Percentiles rank a stretch among this genome's conserved stretches.
These are phyloP conservation scores for Talaromyces marneffei DNA, from an alignment of 2,329 filamentous ascomycete species.

Conservation along the genomic window DNA sequence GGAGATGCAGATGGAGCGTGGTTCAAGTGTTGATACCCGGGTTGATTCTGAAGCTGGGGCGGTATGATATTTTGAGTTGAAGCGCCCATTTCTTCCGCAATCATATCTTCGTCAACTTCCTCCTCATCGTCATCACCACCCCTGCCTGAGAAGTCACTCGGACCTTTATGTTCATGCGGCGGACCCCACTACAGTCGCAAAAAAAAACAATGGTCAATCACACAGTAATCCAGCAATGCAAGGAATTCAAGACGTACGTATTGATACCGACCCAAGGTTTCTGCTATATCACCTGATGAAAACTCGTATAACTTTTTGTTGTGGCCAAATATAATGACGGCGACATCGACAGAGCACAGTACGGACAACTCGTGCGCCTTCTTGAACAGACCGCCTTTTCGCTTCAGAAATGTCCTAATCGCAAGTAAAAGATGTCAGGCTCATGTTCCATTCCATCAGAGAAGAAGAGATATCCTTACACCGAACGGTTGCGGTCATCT, in stretches of 20 bases:
- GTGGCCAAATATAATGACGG: constrained; percentile 95
- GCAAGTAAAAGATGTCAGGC: constrained; percentile 13
- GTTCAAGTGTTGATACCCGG: constrained; percentile 71
- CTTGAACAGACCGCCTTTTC: constrained; percentile 98
- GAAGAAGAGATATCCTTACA: constrained; percentile 58
- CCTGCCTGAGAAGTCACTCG: constrained; percentile 81
- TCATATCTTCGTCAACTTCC: constrained; percentile 62
- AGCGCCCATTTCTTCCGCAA: constrained; percentile 58
- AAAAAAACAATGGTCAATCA: constrained; percentile 18
- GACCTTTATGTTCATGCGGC: constrained; percentile 94
- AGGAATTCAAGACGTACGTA: constrained; percentile 59
- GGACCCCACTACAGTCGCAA: constrained; percentile 65
- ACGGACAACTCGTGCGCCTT: constrained; percentile 98
- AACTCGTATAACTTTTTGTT: constrained; percentile 99
- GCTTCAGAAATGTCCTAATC: constrained; percentile 86
- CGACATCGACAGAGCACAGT: constrained; percentile 95
- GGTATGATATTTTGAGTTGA: constrained; percentile 57
- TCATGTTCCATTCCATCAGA: not conserved
- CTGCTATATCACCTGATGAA: constrained; percentile 87
- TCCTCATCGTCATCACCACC: constrained; percentile 73
- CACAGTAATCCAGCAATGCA: constrained; percentile 3
- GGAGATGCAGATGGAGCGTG: constrained; percentile 85
- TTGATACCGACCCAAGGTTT: constrained; percentile 81
- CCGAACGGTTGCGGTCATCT: constrained; percentile 93
- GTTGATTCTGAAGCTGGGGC: constrained; percentile 59